Conservation (phyloP, 2,329 filamentous ascomycete genomes). For the Fusarium graminum region DNA sequence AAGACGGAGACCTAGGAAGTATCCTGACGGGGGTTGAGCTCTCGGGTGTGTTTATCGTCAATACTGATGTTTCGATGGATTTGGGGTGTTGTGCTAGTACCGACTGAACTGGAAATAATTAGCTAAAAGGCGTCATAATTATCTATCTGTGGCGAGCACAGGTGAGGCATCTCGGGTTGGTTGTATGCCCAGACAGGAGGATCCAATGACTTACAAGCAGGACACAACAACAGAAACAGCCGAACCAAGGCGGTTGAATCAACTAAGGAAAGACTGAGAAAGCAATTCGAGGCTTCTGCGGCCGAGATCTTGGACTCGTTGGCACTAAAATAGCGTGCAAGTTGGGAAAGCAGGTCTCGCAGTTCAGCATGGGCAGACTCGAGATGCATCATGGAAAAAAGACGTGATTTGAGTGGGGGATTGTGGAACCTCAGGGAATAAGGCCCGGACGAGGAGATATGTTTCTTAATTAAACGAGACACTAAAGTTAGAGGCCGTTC, state of each 20-base stretch:
- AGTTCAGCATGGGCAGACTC: conserved; percentile 9
- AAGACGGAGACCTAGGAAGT: neutral
- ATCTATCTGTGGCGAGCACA: neutral
- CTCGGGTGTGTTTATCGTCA: neutral
- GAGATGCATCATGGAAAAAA: neutral
- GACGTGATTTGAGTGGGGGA: neutral
- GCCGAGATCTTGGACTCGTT: conserved; percentile 13
- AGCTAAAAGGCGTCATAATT: neutral
- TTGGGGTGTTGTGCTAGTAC: neutral
- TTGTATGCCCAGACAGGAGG: neutral
- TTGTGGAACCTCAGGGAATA: neutral
- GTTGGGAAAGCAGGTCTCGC: conserved; percentile 10
- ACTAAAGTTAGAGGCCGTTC: too few relatives aligned
- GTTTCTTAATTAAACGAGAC: too few relatives aligned
- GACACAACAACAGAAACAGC: conserved; percentile 2
- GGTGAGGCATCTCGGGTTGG: neutral
- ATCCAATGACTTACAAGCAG: conserved; percentile 1
- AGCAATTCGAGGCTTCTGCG: conserved; percentile 5
- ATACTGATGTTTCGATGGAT: neutral
- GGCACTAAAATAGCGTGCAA: conserved; percentile 16
- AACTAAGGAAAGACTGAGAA: neutral
- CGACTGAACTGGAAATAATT: neutral
- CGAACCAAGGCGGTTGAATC: conserved; percentile 2
- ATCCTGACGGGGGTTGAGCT: neutral
- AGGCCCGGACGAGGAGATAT: neutral